phyloP scores from a whole-genome alignment of 2,329 filamentous ascomycete species.

The Colletotrichum sp. region DNA sequence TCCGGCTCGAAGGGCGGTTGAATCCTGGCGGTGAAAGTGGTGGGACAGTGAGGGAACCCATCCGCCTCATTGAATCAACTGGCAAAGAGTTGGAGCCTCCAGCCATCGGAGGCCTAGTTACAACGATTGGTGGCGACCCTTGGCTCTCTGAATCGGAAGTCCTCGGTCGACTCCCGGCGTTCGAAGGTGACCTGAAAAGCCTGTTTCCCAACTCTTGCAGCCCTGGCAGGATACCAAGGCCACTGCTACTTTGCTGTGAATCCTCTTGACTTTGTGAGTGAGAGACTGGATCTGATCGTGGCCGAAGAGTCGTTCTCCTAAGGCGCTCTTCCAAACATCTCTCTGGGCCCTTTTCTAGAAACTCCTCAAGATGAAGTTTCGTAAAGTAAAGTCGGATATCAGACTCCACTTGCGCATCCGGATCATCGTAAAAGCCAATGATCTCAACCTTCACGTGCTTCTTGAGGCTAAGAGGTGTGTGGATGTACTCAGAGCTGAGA shows the following conservation, averaged over 20 bases:
- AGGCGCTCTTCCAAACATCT: slow-evolving; percentile 59
- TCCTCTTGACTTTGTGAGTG: neutral
- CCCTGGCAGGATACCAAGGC: neutral
- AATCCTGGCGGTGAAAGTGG: slow-evolving; percentile 30
- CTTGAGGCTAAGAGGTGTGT: slow-evolving; percentile 54
- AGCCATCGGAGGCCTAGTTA: slow-evolving; percentile 32
- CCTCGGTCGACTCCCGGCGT: slow-evolving; percentile 8
- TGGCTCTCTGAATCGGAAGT: slow-evolving; percentile 14
- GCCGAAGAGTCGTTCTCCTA: slow-evolving; percentile 30
- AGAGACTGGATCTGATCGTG: neutral
- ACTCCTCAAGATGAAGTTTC: slow-evolving; percentile 56
- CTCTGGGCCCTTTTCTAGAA: slow-evolving; percentile 60
- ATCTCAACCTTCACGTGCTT: slow-evolving; percentile 62
- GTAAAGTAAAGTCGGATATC: slow-evolving; percentile 57
- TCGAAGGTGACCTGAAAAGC: neutral
- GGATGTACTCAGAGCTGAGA: slow-evolving; percentile 36
- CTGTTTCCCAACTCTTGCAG: slow-evolving; percentile 9
- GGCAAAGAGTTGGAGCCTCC: slow-evolving; percentile 17
- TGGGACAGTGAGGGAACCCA: slow-evolving; percentile 38
- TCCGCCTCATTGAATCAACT: neutral
- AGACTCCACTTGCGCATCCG: slow-evolving; percentile 37
- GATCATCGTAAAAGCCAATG: slow-evolving; percentile 66
- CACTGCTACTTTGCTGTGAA: neutral
- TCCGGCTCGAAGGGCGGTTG: slow-evolving; percentile 31
- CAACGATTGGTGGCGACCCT: slow-evolving; percentile 41